Evolutionary conservation across 352 stramenopile species (phyloP), one percentile per base, ranked within the genome.

Genomic region (Globisporangium megalacanthum): DNA sequence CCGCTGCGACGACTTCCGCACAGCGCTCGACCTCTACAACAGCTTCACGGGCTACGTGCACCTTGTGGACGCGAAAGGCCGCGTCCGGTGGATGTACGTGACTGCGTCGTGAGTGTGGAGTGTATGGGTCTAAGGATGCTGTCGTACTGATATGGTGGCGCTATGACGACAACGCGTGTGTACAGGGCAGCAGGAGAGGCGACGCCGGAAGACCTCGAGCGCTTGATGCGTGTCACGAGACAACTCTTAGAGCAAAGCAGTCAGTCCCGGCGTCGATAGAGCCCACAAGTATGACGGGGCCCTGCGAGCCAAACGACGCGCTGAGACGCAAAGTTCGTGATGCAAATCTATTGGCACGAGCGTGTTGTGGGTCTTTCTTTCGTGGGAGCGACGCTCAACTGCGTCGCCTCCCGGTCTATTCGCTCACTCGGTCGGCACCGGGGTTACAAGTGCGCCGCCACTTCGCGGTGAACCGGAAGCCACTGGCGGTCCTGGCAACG

Each of bases 41-140:
- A 93, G 77, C 60, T 94, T 92, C 59, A 84, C 92, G n/a, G 81
- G 85, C 15, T 94, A 94, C 56, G 85, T 64, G 14, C 83, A 94
- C 44, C 61, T 94, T 11, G 68, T 94, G 29, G 85, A 94, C 62
- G 73, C 65, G 50, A 91, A 91, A 53, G 83, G 85, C 52, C 80
- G 83, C 36, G 79, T 93, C 54, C 85, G 85, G 20, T 94, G 85
- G 85, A 92, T 91, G 83, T 94, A 88, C 29, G 81, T 77, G 25
- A 29, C 11, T 39, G 17, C 11, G 6, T 29, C 29, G 31, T 15
- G 36, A 39, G 14, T 52, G 17, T 29, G 25, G 36, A 39, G 14
- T 52, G 17, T 29, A 4, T 58, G 35, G 46, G 33, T 29, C 46
- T 29, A 6, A 4, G 20, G 8, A 0, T 45, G 9, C n/a, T 42